Base-by-base conservation (phyloP, 768 basidiomycete genomes). In the Naganishia kalamii region DNA sequence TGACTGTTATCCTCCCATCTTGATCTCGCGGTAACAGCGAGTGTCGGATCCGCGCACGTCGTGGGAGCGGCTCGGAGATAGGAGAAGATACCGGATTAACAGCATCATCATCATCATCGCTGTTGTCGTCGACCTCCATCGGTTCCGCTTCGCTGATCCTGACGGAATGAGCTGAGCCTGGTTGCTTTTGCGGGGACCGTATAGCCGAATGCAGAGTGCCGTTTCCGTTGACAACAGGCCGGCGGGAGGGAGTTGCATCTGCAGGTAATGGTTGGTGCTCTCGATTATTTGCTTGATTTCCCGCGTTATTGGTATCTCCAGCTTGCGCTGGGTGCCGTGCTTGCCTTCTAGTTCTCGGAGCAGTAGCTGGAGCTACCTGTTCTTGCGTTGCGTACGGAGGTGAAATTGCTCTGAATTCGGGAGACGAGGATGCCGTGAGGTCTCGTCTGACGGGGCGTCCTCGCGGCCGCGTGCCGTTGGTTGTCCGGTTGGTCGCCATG, bases 21-120 rank as follows among this genome's bases (percentile, higher is more conserved):
- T 57, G 54, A 27, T 57, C 54, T 8, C 19, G 54, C 27, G 54
- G 54, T 35, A 57, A 7, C 21, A 57, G 37, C 7, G 54, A 57
- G 27, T 41, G 35, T 27, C 54, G 27, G 19, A 57, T 57, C 23
- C 54, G 54, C 7, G 37, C 54, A 23, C 54, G 27, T 37, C 54
- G 35, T 4, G 35, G 54, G 12, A 57, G 37, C 33, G 37, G 37
- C 23, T 57, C 54, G 19, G n/a, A 23, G 23, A 57, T 4, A 21
- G 54, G 54, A 23, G 54, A 57, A 23, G 54, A 57, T 6, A 37
- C 54, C 40, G 54, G 35, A 12, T 40, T 5, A 4, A 41, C 10
- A 17, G 13, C n/a, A n/a, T 40, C 19, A 6, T 12, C 4, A 37
- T 40, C 32, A 17, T n/a, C n/a, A n/a, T n/a, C n/a, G n/a, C n/a